Evolutionary conservation across 2,329 filamentous ascomycete genomes (phyloP).

Genomic region (Parascedosporium putredinis): DNA sequence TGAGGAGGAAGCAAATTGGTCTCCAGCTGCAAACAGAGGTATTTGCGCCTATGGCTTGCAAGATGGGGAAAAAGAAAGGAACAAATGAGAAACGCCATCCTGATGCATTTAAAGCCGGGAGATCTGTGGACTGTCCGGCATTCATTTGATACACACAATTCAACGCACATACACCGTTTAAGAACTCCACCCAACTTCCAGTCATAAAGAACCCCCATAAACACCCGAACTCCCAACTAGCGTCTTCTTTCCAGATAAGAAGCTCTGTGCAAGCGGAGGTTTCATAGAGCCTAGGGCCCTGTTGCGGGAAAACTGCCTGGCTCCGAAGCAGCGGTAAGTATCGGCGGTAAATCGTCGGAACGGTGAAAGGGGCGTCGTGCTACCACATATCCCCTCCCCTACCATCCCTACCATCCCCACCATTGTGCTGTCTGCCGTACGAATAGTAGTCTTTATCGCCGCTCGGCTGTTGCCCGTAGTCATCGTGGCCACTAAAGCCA

Average conservation of each 20-base stretch:
- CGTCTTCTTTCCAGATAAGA: neutral
- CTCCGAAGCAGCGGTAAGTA: no score
- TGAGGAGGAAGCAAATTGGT: neutral
- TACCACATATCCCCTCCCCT: conserved; percentile 11
- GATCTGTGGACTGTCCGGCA: neutral
- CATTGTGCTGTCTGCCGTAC: conserved; percentile 1
- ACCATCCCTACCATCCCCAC: neutral
- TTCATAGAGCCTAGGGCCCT: no score
- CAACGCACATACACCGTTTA: neutral
- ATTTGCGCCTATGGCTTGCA: neutral
- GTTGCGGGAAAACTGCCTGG: no score
- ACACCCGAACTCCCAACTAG: neutral
- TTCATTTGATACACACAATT: neutral
- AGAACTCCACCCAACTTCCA: neutral
- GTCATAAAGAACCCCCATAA: neutral
- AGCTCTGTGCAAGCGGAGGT: no score
- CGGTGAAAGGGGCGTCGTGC: neutral
- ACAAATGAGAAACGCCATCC: neutral
- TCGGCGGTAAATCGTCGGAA: no score
- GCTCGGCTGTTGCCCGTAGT: neutral
- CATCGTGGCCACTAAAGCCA: neutral
- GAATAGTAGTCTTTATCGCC: conserved; percentile 8
- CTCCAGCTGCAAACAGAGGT: neutral
- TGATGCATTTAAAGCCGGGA: neutral
- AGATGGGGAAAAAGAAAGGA: neutral